Conservation (phyloP, 1,139 yeast species). For the Lodderomyces theae region DNA sequence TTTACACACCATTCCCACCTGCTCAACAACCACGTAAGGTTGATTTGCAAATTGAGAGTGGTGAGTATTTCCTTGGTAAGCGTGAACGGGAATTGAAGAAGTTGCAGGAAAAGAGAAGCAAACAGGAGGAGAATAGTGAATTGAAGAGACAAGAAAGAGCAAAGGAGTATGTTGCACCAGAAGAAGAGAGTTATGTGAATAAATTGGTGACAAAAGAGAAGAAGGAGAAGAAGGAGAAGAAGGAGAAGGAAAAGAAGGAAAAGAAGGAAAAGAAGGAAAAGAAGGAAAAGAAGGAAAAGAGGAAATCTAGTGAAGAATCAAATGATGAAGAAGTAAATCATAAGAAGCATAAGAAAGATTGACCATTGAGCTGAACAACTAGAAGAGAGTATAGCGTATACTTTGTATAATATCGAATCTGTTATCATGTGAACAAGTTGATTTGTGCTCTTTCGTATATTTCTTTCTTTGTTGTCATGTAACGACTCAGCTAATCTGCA, state of each 20-base stretch:
- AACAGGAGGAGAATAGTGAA: slow-evolving; percentile 69
- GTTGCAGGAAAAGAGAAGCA: slow-evolving; percentile 72
- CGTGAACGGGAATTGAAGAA: slow-evolving; percentile 73
- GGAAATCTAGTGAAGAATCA: slow-evolving; percentile 12
- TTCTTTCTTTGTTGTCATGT: too few relatives aligned
- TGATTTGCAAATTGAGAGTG: slow-evolving; percentile 96
- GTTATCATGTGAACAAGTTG: too few relatives aligned
- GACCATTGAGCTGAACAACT: too few relatives aligned
- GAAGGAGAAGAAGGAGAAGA: slow-evolving; percentile 22
- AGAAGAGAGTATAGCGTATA: too few relatives aligned
- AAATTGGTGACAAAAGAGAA: slow-evolving; percentile 21
- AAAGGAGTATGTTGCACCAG: slow-evolving; percentile 83
- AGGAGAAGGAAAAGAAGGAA: slow-evolving; percentile 23
- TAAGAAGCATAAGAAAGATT: neutral
- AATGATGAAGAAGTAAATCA: neutral
- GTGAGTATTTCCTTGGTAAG: slow-evolving; percentile 94
- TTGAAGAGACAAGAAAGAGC: slow-evolving; percentile 67
- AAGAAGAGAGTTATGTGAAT: slow-evolving; percentile 56
- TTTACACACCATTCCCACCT: slow-evolving; percentile 99
- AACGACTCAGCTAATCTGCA: too few relatives aligned
- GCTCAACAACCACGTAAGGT: slow-evolving; percentile 95
- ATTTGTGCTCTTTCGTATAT: too few relatives aligned
- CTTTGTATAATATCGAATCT: too few relatives aligned
- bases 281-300: slow-evolving; percentile 18
- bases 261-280: slow-evolving; percentile 19